Conservation (phyloP, 164 flowering plant species). For the Buxus sempervirens region DNA sequence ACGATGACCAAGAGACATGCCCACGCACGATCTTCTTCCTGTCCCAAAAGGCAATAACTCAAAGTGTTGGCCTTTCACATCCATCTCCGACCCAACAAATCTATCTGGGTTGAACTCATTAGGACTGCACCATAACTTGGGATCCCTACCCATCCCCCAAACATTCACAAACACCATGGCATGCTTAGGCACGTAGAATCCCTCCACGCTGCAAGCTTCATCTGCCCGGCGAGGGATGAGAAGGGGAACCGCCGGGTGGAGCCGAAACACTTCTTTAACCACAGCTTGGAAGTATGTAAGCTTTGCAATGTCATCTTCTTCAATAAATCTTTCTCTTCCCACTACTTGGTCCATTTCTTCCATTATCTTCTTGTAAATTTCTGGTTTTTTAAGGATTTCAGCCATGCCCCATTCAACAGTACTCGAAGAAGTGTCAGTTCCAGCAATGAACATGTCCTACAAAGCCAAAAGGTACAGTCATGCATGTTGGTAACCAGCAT, state of each 20-base stretch:
- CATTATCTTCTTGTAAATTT: conserved; percentile 13
- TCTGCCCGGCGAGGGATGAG: conserved; percentile 31
- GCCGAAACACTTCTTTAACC: conserved; percentile 32
- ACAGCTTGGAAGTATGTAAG: conserved; percentile 31
- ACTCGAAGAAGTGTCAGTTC: conserved; percentile 38
- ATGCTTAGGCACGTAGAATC: conserved; percentile 32
- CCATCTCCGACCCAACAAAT: conserved; percentile 23
- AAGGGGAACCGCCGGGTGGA: conserved; percentile 37
- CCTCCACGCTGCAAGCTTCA: conserved; percentile 19
- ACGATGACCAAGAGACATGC: conserved; percentile 23
- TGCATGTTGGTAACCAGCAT: too few relatives aligned
- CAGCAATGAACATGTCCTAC: conserved; percentile 39
- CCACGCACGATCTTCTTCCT: conserved; percentile 34
- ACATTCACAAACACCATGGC: conserved; percentile 31
- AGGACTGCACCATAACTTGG: conserved; percentile 28
- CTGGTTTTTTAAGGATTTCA: conserved; percentile 26
- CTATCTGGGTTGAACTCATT: conserved; percentile 32
- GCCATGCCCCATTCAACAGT: conserved; percentile 41
- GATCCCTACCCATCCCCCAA: conserved; percentile 34
- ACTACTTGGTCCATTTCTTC: conserved; percentile 30
- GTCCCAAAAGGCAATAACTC: conserved; percentile 38
- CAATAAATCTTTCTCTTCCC: conserved; percentile 23
- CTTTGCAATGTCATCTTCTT: conserved; percentile 31
- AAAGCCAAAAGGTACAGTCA: not conserved
- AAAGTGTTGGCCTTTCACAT: conserved; percentile 38